A percentile compares a stretch with the other conserved stretches of the same genome.
These are phyloP conservation scores for Nelumbo lutea DNA, from an alignment of 164 flowering plant species.

Conservation along the genomic window DNA sequence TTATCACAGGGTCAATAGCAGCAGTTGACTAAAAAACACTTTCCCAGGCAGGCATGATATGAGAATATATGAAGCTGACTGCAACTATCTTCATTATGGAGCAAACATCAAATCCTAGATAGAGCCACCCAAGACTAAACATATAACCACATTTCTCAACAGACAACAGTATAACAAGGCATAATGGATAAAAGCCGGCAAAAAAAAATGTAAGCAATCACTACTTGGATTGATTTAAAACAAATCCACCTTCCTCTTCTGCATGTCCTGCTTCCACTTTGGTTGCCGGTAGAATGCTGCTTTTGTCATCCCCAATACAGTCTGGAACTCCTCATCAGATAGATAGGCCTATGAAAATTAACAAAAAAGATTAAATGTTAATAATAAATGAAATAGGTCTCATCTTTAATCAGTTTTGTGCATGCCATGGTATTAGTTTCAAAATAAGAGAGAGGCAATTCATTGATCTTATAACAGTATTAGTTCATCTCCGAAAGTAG, in stretches of 20 bases:
- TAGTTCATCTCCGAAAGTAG: not conserved
- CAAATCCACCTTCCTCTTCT: slow-evolving; percentile 78
- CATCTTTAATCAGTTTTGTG: not conserved
- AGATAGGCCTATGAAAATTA: slow-evolving; percentile 57
- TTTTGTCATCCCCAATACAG: slow-evolving; percentile 63
- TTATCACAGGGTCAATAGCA: slow-evolving; percentile 14
- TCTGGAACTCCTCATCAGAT: slow-evolving; percentile 69
- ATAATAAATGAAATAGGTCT: not conserved
- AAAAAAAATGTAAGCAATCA: slow-evolving; percentile 4
- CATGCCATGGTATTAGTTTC: not conserved
- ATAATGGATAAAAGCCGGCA: not conserved
- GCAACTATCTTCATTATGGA: slow-evolving; percentile 16
- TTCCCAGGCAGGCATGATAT: slow-evolving; percentile 27
- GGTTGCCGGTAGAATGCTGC: slow-evolving; percentile 80
- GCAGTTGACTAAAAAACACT: slow-evolving; percentile 13
- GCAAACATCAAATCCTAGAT: slow-evolving; percentile 19
- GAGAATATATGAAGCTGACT: slow-evolving; percentile 12
- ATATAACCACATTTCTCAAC: slow-evolving; percentile 6
- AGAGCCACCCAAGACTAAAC: slow-evolving; percentile 13
- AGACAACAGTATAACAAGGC: not conserved
- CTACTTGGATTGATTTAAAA: slow-evolving; percentile 34
- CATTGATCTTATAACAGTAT: not conserved
- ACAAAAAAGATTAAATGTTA: not conserved
- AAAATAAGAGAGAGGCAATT: not conserved
- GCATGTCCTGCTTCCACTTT: slow-evolving; percentile 97